These are phyloP conservation scores for Rhododendron henanense DNA, from an alignment of 148 eudicot species.

Conservation along the genomic window DNA sequence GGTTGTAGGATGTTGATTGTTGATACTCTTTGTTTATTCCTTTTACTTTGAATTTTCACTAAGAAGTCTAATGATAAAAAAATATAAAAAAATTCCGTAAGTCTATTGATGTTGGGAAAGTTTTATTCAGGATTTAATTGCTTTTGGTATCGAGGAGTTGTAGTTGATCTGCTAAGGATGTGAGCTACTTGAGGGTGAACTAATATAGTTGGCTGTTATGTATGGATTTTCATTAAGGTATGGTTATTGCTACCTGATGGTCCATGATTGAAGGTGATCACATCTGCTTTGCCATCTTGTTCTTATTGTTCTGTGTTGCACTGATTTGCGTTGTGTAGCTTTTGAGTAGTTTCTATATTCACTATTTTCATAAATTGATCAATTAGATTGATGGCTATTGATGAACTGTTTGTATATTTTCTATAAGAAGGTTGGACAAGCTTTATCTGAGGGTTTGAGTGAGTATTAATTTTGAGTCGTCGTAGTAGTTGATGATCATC, in stretches of 20 bases:
- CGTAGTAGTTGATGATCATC: no score
- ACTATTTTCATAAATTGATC: neutral
- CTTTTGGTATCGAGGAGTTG: neutral
- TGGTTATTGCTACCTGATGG: neutral
- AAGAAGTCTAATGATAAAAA: neutral
- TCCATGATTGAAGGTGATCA: neutral
- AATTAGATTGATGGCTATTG: neutral
- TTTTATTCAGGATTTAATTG: neutral
- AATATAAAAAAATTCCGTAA: no score
- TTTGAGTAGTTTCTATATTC: neutral
- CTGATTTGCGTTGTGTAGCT: neutral
- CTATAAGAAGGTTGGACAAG: neutral
- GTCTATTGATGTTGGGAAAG: neutral
- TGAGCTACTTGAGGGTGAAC: conserved; percentile 5
- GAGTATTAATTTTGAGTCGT: neutral
- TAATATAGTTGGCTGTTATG: neutral
- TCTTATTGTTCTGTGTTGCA: neutral
- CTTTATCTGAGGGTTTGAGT: neutral
- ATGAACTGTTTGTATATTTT: neutral
- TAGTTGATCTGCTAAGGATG: neutral
- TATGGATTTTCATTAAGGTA: neutral
- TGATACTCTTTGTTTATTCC: no score
- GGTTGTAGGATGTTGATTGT: neutral
- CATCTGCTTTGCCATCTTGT: neutral
- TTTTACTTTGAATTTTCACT: neutral